Percentiles rank a stretch among this genome's conserved stretches.
phyloP scores from a whole-genome alignment of 352 stramenopile species.

The Thraustochytrium sp. region DNA sequence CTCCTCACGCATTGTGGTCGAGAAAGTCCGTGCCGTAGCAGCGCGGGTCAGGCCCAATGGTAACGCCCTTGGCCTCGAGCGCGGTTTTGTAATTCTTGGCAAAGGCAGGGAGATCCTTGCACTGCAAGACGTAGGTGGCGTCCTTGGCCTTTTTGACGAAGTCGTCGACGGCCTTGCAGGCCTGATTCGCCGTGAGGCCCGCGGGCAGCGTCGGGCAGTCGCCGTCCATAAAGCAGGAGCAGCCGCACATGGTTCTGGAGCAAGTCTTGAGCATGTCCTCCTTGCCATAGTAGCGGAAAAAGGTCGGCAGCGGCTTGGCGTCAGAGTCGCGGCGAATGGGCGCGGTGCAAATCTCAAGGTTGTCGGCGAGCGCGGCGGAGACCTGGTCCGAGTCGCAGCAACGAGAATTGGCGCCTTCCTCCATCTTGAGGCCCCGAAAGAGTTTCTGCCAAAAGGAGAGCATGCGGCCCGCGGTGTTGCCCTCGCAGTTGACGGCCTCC shows the following conservation, averaged over 20 bases:
- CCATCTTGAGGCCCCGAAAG: not conserved
- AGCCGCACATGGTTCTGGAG: not conserved
- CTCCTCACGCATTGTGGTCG: too few species aligned
- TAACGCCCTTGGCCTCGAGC: not conserved
- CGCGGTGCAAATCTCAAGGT: conserved; percentile 6
- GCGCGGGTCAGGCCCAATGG: not conserved
- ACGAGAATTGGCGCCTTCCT: not conserved
- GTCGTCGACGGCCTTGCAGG: not conserved
- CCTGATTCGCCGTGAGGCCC: not conserved
- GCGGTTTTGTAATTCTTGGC: not conserved
- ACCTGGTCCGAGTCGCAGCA: conserved; percentile 37
- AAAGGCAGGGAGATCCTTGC: not conserved
- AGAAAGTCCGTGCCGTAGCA: not conserved
- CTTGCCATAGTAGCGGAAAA: not conserved
- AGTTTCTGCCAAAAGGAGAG: conserved; percentile 10
- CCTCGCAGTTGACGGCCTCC: not conserved
- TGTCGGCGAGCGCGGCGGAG: not conserved
- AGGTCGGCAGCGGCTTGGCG: not conserved
- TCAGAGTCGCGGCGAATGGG: not conserved
- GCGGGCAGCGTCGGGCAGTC: not conserved
- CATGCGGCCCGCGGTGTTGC: not conserved
- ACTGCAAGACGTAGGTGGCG: not conserved
- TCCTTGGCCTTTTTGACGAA: too few species aligned
- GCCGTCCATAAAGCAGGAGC: not conserved
- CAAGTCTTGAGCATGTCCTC: not conserved